Percentiles rank a stretch among this genome's conserved stretches.
These are phyloP conservation scores for Fusarium verrucosum DNA, from an alignment of 2,329 filamentous ascomycete species.

Conservation along the genomic window DNA sequence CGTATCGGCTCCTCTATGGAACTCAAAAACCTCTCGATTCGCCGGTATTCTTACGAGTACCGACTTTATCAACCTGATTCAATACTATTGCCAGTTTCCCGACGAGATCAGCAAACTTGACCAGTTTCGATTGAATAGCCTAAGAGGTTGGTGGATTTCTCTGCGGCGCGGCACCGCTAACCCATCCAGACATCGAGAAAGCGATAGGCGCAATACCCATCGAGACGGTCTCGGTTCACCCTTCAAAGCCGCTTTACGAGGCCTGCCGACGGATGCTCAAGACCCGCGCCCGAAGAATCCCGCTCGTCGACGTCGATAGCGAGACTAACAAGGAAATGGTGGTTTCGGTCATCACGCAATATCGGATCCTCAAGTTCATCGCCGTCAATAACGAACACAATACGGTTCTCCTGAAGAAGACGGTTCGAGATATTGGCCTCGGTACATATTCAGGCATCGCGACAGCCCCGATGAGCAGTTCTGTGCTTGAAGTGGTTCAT, in stretches of 20 bases:
- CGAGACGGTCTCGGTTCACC: conserved; percentile 96
- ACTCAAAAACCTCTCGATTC: conserved; percentile 91
- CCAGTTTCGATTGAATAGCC: conserved; percentile 89
- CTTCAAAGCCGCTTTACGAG: conserved; percentile 89
- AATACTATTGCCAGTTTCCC: conserved; percentile 98
- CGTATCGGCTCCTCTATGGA: conserved; percentile 96
- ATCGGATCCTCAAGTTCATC: conserved; percentile 98
- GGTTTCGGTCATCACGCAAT: conserved; percentile 96
- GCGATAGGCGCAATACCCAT: conserved; percentile 90
- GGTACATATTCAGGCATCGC: conserved; percentile 85
- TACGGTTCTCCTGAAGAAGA: conserved; percentile 88
- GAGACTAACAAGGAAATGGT: conserved; percentile 93
- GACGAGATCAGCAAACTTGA: conserved; percentile 90
- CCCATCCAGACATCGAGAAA: conserved; percentile 83
- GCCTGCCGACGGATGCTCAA: conserved; percentile 94
- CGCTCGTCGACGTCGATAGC: conserved; percentile 90
- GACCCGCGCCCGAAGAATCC: conserved; percentile 91
- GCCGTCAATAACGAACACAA: conserved; percentile 89
- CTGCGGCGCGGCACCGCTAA: conserved; percentile 30
- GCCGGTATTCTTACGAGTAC: conserved; percentile 94
- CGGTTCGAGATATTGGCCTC: conserved; percentile 82
- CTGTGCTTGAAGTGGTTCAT: conserved; percentile 94
- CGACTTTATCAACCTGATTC: conserved; percentile 98
- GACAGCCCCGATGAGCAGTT: conserved; percentile 86
- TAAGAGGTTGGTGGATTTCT: conserved; percentile 71